Evolutionary conservation across 352 stramenopile genomes (phyloP).

Genomic region (Thraustochytrium striatum): DNA sequence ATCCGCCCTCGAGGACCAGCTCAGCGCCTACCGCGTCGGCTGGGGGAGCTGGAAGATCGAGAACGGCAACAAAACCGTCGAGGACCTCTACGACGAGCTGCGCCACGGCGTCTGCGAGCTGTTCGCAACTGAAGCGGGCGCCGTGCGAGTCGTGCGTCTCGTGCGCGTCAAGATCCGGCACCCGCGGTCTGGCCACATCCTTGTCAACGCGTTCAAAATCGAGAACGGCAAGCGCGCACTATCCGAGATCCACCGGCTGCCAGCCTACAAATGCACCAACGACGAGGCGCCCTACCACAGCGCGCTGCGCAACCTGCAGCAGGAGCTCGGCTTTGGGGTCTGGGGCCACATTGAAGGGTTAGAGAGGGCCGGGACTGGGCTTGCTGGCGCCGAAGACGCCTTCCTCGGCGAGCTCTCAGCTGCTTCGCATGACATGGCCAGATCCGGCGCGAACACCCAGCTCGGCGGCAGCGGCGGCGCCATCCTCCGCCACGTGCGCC

Average conservation of each 20-base stretch:
- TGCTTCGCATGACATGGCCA: background rate
- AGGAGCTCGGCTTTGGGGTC: slow-evolving; percentile 20
- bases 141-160: slow-evolving; percentile 32
- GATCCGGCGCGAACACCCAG: background rate
- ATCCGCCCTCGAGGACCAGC: slow-evolving; percentile 20
- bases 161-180: slow-evolving; percentile 39
- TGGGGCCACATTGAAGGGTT: slow-evolving; percentile 30
- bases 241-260: background rate
- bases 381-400: background rate
- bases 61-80: slow-evolving; percentile 36
- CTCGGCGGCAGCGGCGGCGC: background rate
- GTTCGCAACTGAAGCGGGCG: background rate
- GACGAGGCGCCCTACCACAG: slow-evolving; percentile 23
- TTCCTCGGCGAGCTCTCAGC: no score
- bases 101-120: slow-evolving; percentile 21
- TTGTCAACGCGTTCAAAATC: slow-evolving; percentile 37
- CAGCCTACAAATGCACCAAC: slow-evolving; percentile 25
- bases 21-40: slow-evolving; percentile 37
- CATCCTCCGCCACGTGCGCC: slow-evolving; percentile 23
- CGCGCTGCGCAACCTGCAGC: slow-evolving; percentile 19
- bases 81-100: slow-evolving; percentile 45
- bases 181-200: background rate
- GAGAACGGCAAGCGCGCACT: background rate
- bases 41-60: slow-evolving; percentile 47
- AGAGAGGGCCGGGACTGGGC: background rate